Base-by-base conservation (phyloP, 257 asterid species). In the Petunia secreta region DNA sequence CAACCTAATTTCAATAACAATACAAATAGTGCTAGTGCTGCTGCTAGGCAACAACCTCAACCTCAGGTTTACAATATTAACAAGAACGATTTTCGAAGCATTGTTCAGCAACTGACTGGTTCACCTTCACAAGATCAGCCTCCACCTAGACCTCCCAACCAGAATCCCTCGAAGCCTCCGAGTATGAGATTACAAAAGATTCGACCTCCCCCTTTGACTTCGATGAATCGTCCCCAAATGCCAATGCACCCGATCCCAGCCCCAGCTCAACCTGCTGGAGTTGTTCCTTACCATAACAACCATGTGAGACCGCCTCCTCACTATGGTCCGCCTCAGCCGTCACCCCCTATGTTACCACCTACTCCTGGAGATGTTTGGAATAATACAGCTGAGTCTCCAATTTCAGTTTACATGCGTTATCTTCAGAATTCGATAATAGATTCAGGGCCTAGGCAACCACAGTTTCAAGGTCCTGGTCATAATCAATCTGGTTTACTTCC, bases 31-130 rank as follows among this genome's bases (percentile, higher is more conserved):
- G 73, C 81, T 7, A 50, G 41, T 4, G 69, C 48, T 79, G 75
- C 90, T 82, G 88, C 87, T 15, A 89, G 92, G 89, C 98, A 86
- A 82, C 98, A 90, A 84, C 91, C 97, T 67, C 98, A 92, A 66
- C 98, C 98, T 63, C 97, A 89, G 81, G 98, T 94, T 43, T 94
- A 94, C 88, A 94, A 92, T 65, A 92, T 94, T 7, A 89, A 92
- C 91, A 94, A 92, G 92, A 94, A 91, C 48, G 97, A 94, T 89
- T 94, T 94, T 48, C 86, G 98, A n/a, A 88, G 88, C 80, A 75
- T 94, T 46, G 98, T 94, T 86, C 98, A 94, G 77, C 95, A 89
- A 85, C 89, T 93, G 58, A 94, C 98, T 0, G 98, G 98, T 48
- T 94, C 98, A 0, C 98, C 98, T 2, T 79, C 87, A 6, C 93